Conservation (phyloP, 371 early-diverging fungal genomes). For the Mucor sp. region DNA sequence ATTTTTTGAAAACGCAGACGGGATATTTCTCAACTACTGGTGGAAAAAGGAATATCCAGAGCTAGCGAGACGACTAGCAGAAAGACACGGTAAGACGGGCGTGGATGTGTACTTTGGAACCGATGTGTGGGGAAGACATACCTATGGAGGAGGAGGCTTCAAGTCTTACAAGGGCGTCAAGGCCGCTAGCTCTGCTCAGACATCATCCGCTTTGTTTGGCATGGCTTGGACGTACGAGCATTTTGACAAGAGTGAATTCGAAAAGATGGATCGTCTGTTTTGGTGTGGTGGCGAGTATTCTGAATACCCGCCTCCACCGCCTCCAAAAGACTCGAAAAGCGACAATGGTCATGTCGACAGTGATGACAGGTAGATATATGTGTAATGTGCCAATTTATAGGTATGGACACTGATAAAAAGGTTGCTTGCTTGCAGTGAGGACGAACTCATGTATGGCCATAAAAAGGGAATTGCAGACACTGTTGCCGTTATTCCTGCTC, state of each 20-base stretch:
- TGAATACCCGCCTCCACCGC: conserved; percentile 21
- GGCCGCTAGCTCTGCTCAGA: conserved; percentile 37
- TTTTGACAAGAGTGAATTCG: conserved; percentile 46
- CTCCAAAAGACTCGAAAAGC: background rate
- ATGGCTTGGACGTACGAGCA: conserved; percentile 65
- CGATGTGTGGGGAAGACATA: conserved; percentile 69
- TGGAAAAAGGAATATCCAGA: conserved; percentile 51
- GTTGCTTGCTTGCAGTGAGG: conserved; percentile 24
- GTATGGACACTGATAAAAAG: background rate
- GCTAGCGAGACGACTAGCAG: conserved; percentile 35
- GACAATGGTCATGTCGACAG: background rate
- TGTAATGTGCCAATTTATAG: background rate
- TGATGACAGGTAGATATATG: conserved; percentile 21
- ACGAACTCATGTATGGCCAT: conserved; percentile 10
- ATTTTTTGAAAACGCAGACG: conserved; percentile 59
- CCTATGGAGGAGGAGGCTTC: conserved; percentile 65
- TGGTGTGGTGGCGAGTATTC: conserved; percentile 49
- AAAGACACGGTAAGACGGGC: conserved; percentile 24
- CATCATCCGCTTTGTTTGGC: conserved; percentile 63
- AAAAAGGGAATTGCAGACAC: conserved; percentile 24
- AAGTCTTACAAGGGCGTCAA: conserved; percentile 52
- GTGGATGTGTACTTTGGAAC: conserved; percentile 62
- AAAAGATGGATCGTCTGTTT: conserved; percentile 52
- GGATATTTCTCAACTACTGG: conserved; percentile 67
- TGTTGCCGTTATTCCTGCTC: conserved; percentile 17